A percentile compares a stretch with the other conserved stretches of the same genome.
phyloP scores from a whole-genome alignment of 2,329 filamentous ascomycete species.

The Moelleriella libera region DNA sequence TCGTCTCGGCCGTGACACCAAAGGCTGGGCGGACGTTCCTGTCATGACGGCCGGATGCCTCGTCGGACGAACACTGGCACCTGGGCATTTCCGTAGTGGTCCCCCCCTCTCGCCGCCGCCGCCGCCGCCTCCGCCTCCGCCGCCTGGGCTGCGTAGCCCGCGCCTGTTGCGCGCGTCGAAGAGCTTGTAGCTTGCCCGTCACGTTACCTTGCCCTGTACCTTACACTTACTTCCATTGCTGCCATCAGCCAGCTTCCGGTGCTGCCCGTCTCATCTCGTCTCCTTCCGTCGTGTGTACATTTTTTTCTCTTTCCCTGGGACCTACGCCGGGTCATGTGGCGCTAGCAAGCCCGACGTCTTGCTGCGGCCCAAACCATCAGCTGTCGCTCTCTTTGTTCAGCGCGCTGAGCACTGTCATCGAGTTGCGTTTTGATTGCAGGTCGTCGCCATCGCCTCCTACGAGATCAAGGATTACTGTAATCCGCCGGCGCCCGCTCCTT shows the following conservation, averaged over 20 bases:
- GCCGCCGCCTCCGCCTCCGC: too few species aligned
- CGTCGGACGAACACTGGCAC: neutral
- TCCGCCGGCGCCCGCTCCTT: neutral
- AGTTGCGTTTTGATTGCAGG: neutral
- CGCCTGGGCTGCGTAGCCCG: too few species aligned
- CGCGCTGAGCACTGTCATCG: neutral
- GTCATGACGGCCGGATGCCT: neutral
- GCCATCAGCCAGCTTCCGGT: neutral
- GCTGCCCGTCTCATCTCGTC: neutral
- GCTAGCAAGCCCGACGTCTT: too few species aligned
- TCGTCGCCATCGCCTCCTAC: neutral
- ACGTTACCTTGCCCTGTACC: constrained; percentile 1
- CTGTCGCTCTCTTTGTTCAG: neutral
- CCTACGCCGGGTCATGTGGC: too few species aligned
- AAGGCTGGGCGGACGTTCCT: neutral
- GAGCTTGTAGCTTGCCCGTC: neutral
- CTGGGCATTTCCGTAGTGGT: neutral
- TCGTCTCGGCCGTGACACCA: neutral
- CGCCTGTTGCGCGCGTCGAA: too few species aligned
- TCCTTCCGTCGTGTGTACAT: neutral
- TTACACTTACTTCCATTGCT: neutral
- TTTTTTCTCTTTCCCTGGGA: neutral
- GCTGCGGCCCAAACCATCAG: neutral
- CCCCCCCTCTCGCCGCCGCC: too few species aligned
- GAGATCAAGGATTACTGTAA: neutral